These are phyloP conservation scores for Dryas integrifolia DNA, from an alignment of 331 rosid genomes.

Conservation along the genomic window DNA sequence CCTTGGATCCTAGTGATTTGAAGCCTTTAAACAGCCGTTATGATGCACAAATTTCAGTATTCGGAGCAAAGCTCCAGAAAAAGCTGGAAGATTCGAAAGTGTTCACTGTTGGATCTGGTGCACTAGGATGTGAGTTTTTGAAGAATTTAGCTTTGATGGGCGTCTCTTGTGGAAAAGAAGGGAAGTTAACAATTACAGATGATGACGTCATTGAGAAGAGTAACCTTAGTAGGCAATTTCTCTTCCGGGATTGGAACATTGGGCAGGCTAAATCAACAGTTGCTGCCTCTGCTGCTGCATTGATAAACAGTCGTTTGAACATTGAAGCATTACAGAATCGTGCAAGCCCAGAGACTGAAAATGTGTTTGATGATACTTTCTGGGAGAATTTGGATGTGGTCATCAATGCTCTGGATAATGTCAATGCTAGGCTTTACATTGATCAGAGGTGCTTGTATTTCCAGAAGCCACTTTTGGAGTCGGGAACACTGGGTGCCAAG, in stretches of 20 bases:
- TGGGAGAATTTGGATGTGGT: constrained; percentile 33
- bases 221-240: constrained; percentile 33
- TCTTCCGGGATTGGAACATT: constrained; percentile 34
- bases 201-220: constrained; percentile 34
- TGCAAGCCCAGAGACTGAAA: constrained; percentile 24
- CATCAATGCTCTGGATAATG: constrained; percentile 32
- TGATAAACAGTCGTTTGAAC: constrained; percentile 17
- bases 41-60: constrained; percentile 35
- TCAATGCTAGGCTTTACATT: constrained; percentile 31
- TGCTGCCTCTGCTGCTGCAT: constrained; percentile 28
- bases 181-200: constrained; percentile 26
- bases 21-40: constrained; percentile 27
- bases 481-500: constrained; percentile 30
- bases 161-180: constrained; percentile 25
- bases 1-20: constrained; percentile 22
- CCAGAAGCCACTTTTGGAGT: constrained; percentile 33
- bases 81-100: constrained; percentile 26
- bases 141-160: constrained; percentile 33
- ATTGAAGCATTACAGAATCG: constrained; percentile 30
- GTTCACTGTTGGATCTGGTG: constrained; percentile 30
- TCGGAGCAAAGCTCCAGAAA: constrained; percentile 28
- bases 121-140: constrained; percentile 30
- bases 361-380: constrained; percentile 27
- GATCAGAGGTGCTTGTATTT: constrained; percentile 31
- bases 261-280: constrained; percentile 31